Conservation (phyloP, 176 grass and related monocot genomes). For the Avena sativa region DNA sequence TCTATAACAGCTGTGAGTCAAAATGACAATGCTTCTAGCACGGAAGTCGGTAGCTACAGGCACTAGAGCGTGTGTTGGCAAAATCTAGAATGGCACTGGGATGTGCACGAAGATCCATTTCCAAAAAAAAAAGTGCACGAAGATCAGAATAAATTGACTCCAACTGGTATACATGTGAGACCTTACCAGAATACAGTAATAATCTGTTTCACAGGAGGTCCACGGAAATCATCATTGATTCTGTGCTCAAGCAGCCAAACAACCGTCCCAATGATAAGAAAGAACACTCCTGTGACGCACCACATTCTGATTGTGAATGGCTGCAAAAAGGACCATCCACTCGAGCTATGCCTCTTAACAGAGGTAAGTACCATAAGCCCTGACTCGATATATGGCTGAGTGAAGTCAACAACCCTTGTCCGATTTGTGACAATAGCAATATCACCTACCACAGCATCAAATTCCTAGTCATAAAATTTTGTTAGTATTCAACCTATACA, state of each 20-base stretch:
- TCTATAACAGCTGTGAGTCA: background rate
- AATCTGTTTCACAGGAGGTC: conserved; percentile 70
- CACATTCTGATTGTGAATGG: conserved; percentile 87
- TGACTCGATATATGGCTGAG: conserved; percentile 73
- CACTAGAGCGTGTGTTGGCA: conserved; percentile 12
- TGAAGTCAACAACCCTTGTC: conserved; percentile 82
- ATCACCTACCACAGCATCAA: conserved; percentile 83
- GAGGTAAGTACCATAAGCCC: conserved; percentile 80
- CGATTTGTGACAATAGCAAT: conserved; percentile 73
- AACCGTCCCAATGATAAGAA: conserved; percentile 74
- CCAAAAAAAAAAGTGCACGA: background rate
- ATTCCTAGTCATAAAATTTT: conserved; percentile 48
- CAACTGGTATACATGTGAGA: background rate
- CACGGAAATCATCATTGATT: conserved; percentile 89
- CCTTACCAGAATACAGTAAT: conserved; percentile 83
- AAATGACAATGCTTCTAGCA: conserved; percentile 20
- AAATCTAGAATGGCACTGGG: background rate
- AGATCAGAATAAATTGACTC: background rate
- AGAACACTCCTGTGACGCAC: conserved; percentile 76
- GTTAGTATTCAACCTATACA: background rate
- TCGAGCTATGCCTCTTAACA: conserved; percentile 63
- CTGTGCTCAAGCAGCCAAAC: conserved; percentile 91
- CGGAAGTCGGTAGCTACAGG: background rate
- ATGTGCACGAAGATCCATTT: background rate
- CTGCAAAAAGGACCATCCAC: conserved; percentile 78